Percentiles rank a stretch among this genome's conserved stretches.
Evolutionary conservation across 2,329 filamentous ascomycete genomes (phyloP).

Genomic region (Parastagonospora nodorum): DNA sequence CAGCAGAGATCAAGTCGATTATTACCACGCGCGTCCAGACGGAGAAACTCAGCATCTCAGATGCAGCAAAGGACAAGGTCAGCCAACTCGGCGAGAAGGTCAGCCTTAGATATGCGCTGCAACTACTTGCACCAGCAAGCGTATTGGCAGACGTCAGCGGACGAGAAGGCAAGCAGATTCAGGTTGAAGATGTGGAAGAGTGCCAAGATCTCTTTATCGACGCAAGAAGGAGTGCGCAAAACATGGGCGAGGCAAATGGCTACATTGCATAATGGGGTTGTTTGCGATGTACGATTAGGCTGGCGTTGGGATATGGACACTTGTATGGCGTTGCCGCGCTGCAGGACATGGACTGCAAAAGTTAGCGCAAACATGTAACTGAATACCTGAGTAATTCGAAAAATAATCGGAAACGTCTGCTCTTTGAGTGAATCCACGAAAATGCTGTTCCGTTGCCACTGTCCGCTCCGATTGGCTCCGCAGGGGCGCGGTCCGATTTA

Average conservation of each 20-base stretch:
- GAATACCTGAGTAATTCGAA: slow-evolving; percentile 3
- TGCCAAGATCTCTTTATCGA: slow-evolving; percentile 55
- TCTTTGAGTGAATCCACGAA: not conserved
- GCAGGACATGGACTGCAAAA: slow-evolving; percentile 8
- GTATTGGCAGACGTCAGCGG: slow-evolving; percentile 79
- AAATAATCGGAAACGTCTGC: not conserved
- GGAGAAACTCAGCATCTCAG: slow-evolving; percentile 78
- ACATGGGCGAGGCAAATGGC: slow-evolving; percentile 31
- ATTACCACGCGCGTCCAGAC: slow-evolving; percentile 82
- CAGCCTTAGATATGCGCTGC: slow-evolving; percentile 89
- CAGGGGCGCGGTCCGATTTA: slow-evolving; percentile 12
- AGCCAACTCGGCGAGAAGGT: slow-evolving; percentile 85
- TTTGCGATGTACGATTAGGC: slow-evolving; percentile 15
- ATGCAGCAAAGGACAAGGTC: slow-evolving; percentile 85
- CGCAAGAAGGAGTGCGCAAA: slow-evolving; percentile 53
- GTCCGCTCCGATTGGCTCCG: slow-evolving; percentile 26
- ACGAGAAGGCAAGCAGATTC: slow-evolving; percentile 53
- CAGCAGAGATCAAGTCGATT: slow-evolving; percentile 90
- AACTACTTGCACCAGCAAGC: slow-evolving; percentile 85
- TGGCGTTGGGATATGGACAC: slow-evolving; percentile 14
- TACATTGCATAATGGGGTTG: slow-evolving; percentile 36
- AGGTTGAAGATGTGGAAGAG: slow-evolving; percentile 61
- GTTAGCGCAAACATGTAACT: slow-evolving; percentile 7
- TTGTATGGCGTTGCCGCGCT: slow-evolving; percentile 8
- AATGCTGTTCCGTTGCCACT: slow-evolving; percentile 23